These are phyloP conservation scores for Canavalia gladiata DNA, from an alignment of 306 rosid species.

Conservation along the genomic window DNA sequence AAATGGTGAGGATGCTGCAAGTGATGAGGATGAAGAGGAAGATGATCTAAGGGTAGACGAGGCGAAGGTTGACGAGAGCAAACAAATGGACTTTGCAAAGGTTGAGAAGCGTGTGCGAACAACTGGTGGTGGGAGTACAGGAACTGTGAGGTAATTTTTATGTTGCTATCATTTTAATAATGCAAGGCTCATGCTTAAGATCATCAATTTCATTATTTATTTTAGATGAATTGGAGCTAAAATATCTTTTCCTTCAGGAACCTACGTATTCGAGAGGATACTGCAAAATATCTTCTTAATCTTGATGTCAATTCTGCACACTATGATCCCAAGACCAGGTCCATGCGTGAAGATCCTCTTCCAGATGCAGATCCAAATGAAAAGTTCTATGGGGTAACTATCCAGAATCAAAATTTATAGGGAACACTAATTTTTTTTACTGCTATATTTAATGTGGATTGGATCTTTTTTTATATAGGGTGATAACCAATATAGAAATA, in stretches of 20 bases:
- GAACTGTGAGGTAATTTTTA: constrained; percentile 56
- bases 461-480: constrained; percentile 31
- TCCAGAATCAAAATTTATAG: not conserved
- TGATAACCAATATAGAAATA: constrained; percentile 63
- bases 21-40: constrained; percentile 65
- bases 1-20: constrained; percentile 47
- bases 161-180: constrained; percentile 6
- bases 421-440: not conserved
- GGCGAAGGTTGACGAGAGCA: constrained; percentile 82
- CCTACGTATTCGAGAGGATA: constrained; percentile 50
- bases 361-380: constrained; percentile 83
- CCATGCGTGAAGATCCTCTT: constrained; percentile 82
- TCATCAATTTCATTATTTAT: not conserved
- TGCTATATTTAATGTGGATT: constrained; percentile 12
- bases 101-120: constrained; percentile 83
- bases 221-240: not conserved
- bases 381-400: constrained; percentile 63
- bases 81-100: constrained; percentile 82
- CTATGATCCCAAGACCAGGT: constrained; percentile 57
- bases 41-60: constrained; percentile 74
- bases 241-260: constrained; percentile 43
- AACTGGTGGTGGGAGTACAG: constrained; percentile 85
- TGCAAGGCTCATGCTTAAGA: not conserved
- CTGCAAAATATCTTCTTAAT: constrained; percentile 51
- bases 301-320: constrained; percentile 49